Evolutionary conservation across 768 basidiomycete genomes (phyloP).

Genomic region (Ramaria rubella): DNA sequence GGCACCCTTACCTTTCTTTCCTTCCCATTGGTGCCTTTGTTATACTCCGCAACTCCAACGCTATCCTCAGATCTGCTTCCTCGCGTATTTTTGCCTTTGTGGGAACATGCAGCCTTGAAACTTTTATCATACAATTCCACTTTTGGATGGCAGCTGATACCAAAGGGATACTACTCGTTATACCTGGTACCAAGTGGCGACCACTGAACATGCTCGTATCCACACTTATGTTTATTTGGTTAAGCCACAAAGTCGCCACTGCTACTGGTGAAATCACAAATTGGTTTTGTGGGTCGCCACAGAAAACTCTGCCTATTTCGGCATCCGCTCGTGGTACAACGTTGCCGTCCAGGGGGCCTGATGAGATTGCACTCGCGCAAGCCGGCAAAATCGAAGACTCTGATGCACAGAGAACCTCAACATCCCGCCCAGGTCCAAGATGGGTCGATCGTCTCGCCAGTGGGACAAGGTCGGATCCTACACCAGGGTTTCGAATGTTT

Average conservation of each 20-base stretch:
- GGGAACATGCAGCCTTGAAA: slow-evolving; percentile 83
- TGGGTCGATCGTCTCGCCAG: slow-evolving; percentile 4
- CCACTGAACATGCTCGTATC: slow-evolving; percentile 74
- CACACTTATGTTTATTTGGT: slow-evolving; percentile 70
- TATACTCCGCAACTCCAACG: slow-evolving; percentile 68
- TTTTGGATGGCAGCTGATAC: slow-evolving; percentile 82
- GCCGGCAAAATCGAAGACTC: neutral
- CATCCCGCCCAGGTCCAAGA: neutral
- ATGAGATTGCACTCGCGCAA: neutral
- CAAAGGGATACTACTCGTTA: slow-evolving; percentile 70
- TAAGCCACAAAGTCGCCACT: slow-evolving; percentile 68
- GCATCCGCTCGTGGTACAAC: neutral
- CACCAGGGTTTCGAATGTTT: slow-evolving; percentile 1
- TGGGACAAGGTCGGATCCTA: neutral
- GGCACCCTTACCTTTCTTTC: slow-evolving; percentile 78
- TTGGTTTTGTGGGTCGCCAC: slow-evolving; percentile 35
- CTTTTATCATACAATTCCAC: slow-evolving; percentile 88
- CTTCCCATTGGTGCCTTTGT: slow-evolving; percentile 76
- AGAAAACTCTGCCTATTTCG: neutral
- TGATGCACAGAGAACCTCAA: too few relatives aligned
- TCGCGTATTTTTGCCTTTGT: slow-evolving; percentile 72
- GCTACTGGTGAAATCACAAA: slow-evolving; percentile 69
- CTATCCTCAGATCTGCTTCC: slow-evolving; percentile 60
- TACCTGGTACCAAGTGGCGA: slow-evolving; percentile 69
- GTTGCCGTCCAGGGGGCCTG: neutral